phyloP scores from a whole-genome alignment of 345 rosid genomes.

The Citrus unshiu region DNA sequence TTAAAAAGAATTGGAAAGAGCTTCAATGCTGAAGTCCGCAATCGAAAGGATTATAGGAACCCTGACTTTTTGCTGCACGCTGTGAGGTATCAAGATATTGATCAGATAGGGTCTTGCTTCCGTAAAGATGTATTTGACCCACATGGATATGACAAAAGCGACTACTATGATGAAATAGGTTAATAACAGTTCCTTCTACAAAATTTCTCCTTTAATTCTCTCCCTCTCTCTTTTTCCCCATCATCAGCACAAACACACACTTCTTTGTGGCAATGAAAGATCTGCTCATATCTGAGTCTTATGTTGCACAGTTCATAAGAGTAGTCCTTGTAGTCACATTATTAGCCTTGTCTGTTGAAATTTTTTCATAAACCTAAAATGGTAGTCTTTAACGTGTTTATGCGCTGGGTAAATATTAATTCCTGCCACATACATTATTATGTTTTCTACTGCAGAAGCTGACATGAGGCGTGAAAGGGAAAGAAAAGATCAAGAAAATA shows the following conservation, averaged over 20 bases:
- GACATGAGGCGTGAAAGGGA: constrained; percentile 80
- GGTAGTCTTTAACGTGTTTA: neutral
- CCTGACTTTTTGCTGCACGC: constrained; percentile 94
- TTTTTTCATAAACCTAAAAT: neutral
- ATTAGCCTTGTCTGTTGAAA: neutral
- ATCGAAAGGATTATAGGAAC: constrained; percentile 90
- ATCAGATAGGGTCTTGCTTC: constrained; percentile 92
- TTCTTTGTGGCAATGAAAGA: neutral
- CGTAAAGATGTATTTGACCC: constrained; percentile 91
- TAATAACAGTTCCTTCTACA: constrained; percentile 13
- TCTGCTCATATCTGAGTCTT: neutral
- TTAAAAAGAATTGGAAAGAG: constrained; percentile 86
- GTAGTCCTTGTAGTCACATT: neutral
- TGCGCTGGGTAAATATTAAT: neutral
- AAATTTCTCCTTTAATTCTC: neutral
- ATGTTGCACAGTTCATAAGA: neutral
- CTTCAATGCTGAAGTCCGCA: constrained; percentile 91
- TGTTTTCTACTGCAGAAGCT: constrained; percentile 48
- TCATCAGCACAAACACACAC: neutral
- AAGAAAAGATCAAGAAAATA: constrained; percentile 83
- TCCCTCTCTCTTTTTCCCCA: neutral
- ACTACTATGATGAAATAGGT: constrained; percentile 85
- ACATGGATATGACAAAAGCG: constrained; percentile 82
- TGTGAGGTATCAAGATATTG: constrained; percentile 88
- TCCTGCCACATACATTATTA: neutral